A percentile compares a stretch with the other conserved stretches of the same genome.
Evolutionary conservation across 139 green algal species (phyloP).

Genomic region (Chlorella vulgaris): DNA sequence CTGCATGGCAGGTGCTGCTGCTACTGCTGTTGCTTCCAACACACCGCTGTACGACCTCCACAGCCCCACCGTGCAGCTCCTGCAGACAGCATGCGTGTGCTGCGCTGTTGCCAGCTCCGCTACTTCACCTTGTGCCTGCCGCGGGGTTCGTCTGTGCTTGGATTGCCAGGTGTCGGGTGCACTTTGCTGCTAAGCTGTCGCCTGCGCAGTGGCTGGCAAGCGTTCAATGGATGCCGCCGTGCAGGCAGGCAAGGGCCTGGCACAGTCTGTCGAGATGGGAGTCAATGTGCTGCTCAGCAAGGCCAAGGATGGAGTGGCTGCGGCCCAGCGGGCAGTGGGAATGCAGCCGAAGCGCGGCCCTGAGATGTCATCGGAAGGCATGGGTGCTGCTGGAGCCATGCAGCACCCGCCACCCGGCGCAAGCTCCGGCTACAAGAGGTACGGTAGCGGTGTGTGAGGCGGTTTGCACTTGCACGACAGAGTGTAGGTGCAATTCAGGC

Average conservation of each 20-base stretch:
- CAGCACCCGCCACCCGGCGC: slow-evolving; percentile 20
- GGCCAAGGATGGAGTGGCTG: slow-evolving; percentile 2
- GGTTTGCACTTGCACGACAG: background rate
- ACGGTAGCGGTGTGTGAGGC: background rate
- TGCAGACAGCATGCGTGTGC: too few species aligned
- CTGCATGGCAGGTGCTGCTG: background rate
- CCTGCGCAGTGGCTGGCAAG: background rate
- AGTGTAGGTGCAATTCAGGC: too few species aligned
- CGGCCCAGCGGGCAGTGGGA: slow-evolving; percentile 10
- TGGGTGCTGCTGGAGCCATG: slow-evolving; percentile 42
- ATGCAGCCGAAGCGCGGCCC: background rate
- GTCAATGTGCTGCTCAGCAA: slow-evolving; percentile 11
- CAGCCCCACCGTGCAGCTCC: too few species aligned
- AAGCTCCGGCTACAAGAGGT: background rate
- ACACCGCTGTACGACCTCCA: too few species aligned
- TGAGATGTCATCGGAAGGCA: slow-evolving; percentile 20
- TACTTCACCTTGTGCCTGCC: too few species aligned
- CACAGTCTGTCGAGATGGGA: slow-evolving; percentile 8
- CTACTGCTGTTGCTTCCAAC: background rate
- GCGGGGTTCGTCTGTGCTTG: too few species aligned
- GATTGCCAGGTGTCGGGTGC: too few species aligned
- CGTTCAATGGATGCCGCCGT: background rate
- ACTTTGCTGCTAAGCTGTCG: too few species aligned
- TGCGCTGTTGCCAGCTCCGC: too few species aligned
- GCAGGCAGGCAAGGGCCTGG: slow-evolving; percentile 37